Conservation (phyloP, 305 asterid genomes). For the Plantago rigida region DNA sequence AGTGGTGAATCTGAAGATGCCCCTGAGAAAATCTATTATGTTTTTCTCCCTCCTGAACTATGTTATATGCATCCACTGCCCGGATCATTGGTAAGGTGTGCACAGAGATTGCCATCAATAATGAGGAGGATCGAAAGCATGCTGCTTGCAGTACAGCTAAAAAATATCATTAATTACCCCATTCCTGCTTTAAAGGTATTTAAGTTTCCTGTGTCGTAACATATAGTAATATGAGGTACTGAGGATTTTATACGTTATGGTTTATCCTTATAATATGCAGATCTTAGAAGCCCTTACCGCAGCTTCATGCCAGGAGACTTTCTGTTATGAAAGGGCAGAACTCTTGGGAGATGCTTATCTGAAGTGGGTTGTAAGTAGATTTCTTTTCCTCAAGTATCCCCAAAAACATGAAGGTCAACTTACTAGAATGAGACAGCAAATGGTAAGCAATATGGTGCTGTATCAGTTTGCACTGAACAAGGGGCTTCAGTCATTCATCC, state of each 20-base stretch:
- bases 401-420: constrained; percentile 99
- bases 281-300: constrained; percentile 93
- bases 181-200: constrained; percentile 73
- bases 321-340: constrained; percentile 94
- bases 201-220: constrained; percentile 8
- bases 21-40: constrained; percentile 84
- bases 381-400: constrained; percentile 78
- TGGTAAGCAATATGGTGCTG: constrained; percentile 88
- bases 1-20: constrained; percentile 65
- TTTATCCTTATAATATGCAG: constrained; percentile 37
- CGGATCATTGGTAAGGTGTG: constrained; percentile 87
- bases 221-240: constrained; percentile 2
- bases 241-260: constrained; percentile 24
- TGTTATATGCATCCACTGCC: constrained; percentile 93
- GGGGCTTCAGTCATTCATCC: constrained; percentile 92
- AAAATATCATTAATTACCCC: constrained; percentile 59
- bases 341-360: constrained; percentile 96
- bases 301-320: constrained; percentile 96
- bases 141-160: constrained; percentile 91
- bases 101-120: constrained; percentile 93
- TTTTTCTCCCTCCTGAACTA: constrained; percentile 96
- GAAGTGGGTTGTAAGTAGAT: constrained; percentile 97
- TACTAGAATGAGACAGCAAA: constrained; percentile 91
- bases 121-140: constrained; percentile 94
- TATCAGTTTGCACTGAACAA: constrained; percentile 68